These are phyloP conservation scores for Amanita exitialis DNA, from an alignment of 768 basidiomycete species.

Conservation along the genomic window DNA sequence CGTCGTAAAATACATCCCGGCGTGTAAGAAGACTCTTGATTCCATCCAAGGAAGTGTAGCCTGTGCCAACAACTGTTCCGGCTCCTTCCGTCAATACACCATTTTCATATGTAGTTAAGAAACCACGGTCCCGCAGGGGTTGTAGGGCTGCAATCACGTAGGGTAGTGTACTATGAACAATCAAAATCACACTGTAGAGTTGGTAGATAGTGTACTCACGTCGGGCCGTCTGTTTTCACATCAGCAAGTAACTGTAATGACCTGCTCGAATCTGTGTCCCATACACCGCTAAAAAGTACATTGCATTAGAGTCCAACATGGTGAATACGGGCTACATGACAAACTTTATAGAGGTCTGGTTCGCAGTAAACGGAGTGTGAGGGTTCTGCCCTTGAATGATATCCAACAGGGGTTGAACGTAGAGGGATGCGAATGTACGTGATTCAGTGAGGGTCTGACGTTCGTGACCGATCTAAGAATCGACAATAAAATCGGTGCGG, in stretches of 20 bases:
- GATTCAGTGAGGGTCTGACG: constrained; percentile 27
- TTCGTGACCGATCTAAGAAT: constrained; percentile 35
- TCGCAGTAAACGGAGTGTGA: constrained; percentile 26
- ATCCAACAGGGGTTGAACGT: constrained; percentile 33
- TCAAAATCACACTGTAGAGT: background rate
- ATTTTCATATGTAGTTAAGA: constrained; percentile 34
- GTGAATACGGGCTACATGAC: constrained; percentile 5
- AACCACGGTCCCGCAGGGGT: constrained; percentile 32
- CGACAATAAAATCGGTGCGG: no score
- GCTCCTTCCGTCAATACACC: constrained; percentile 25
- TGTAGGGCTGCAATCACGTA: constrained; percentile 32
- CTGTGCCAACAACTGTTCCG: constrained; percentile 38
- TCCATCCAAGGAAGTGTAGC: constrained; percentile 37
- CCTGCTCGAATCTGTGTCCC: constrained; percentile 30
- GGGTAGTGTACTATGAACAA: constrained; percentile 25
- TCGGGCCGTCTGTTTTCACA: constrained; percentile 40
- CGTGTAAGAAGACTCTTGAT: constrained; percentile 34
- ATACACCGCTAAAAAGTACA: constrained; percentile 30
- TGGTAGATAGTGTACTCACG: constrained; percentile 19
- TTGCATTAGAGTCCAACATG: background rate
- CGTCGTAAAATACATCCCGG: constrained; percentile 43
- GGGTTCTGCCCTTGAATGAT: constrained; percentile 34
- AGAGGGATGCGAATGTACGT: constrained; percentile 37
- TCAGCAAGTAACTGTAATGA: constrained; percentile 40
- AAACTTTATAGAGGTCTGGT: constrained; percentile 31